Conservation (phyloP, 1,284 basidiomycete genomes). For the Veloporphyrellus conicus region DNA sequence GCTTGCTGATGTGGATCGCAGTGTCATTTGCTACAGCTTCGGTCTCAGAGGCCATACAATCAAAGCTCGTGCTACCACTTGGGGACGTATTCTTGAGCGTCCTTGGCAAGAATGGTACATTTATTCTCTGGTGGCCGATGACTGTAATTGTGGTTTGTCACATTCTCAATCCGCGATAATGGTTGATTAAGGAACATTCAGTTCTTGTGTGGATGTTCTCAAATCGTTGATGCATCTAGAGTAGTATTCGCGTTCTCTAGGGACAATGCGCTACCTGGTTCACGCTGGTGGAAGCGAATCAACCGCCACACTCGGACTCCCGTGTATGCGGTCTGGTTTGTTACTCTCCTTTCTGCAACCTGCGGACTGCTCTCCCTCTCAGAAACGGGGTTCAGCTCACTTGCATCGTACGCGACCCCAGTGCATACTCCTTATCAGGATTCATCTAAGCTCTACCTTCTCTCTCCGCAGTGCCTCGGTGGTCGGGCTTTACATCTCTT, state of each 20-base stretch:
- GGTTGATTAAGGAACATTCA: conserved; percentile 1
- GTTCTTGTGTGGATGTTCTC: conserved; percentile 53
- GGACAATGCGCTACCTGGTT: conserved; percentile 66
- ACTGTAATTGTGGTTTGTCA: conserved; percentile 55
- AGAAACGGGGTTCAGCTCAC: conserved; percentile 51
- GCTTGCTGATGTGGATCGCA: conserved; percentile 61
- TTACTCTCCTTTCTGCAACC: conserved; percentile 50
- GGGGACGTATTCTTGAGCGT: conserved; percentile 60
- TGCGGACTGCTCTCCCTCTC: conserved; percentile 63
- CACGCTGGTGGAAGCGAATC: conserved; percentile 58
- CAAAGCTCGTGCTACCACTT: conserved; percentile 55
- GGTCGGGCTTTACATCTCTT: conserved; percentile 45
- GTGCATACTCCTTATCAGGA: neutral
- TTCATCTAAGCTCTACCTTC: neutral
- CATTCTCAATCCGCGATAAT: neutral
- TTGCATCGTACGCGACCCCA: conserved; percentile 48
- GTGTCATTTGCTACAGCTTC: conserved; percentile 58
- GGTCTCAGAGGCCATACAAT: conserved; percentile 44
- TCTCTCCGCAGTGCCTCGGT: conserved; percentile 49
- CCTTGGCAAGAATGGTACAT: conserved; percentile 59
- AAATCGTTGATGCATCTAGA: conserved; percentile 64
- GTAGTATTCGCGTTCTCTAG: conserved; percentile 68
- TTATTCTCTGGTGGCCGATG: conserved; percentile 61
- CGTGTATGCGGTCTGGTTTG: conserved; percentile 66
- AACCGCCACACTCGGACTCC: conserved; percentile 55